A percentile compares a stretch with the other conserved stretches of the same genome.
phyloP scores from a whole-genome alignment of 441 rosid species.

The Corymbia citriodora region DNA sequence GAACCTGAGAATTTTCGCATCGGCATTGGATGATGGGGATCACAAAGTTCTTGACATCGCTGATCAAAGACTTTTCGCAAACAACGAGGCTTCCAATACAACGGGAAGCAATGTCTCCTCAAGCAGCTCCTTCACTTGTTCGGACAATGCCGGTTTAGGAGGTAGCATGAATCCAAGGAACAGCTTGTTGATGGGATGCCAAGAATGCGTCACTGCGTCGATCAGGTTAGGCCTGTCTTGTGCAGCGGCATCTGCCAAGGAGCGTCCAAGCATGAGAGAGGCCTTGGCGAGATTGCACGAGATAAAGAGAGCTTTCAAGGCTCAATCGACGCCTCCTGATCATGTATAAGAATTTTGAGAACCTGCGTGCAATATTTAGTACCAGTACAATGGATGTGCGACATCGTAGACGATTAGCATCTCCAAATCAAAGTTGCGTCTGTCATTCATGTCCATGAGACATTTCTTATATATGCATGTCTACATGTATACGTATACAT shows the following conservation, averaged over 20 bases:
- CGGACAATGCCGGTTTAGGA: background rate
- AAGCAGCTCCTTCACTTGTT: background rate
- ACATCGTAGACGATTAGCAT: background rate
- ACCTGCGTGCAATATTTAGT: background rate
- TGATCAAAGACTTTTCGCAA: background rate
- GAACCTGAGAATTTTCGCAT: constrained; percentile 6
- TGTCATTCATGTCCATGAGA: background rate
- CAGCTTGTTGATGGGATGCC: background rate
- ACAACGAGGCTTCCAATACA: background rate
- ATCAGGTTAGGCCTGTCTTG: constrained; percentile 10
- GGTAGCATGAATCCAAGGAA: background rate
- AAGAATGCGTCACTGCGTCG: background rate
- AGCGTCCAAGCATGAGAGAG: constrained; percentile 13
- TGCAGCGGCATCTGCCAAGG: background rate
- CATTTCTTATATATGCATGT: background rate
- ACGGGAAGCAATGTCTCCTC: background rate
- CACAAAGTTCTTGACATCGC: background rate
- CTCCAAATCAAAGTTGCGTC: background rate
- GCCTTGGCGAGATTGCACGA: background rate
- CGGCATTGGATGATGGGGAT: background rate
- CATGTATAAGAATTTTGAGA: background rate
- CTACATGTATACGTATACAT: background rate
- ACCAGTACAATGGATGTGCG: background rate
- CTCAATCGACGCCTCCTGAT: background rate
- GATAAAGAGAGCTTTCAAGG: background rate